Percentiles rank a stretch among this genome's conserved stretches.
These are phyloP conservation scores for Linnemannia hyalina DNA, from an alignment of 192 early-diverging fungal species.

Conservation along the genomic window DNA sequence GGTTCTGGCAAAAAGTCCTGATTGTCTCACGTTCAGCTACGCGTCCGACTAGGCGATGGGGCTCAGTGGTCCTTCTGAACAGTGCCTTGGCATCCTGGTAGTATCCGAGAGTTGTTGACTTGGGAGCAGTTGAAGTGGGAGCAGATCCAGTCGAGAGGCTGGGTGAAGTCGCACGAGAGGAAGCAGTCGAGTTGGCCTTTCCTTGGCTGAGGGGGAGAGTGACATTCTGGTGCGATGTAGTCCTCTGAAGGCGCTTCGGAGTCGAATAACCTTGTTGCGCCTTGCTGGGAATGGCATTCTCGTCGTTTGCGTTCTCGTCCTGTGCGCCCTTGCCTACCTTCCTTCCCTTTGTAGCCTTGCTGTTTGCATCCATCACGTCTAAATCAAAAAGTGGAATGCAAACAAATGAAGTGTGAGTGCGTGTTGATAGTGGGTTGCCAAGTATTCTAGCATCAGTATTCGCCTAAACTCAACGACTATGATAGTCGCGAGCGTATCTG, in stretches of 20 bases:
- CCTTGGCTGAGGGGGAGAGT: not conserved
- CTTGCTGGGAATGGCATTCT: not conserved
- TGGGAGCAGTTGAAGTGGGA: not conserved
- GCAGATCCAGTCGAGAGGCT: not conserved
- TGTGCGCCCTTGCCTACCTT: not conserved
- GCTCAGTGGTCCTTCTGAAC: constrained; percentile 72
- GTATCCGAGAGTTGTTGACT: constrained; percentile 13
- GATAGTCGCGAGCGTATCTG: not conserved
- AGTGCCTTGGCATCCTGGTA: constrained; percentile 73
- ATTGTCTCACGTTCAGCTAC: constrained; percentile 67
- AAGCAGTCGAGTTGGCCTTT: not conserved
- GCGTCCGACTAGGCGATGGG: constrained; percentile 76
- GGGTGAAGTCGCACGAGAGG: not conserved
- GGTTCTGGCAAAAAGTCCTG: constrained; percentile 62
- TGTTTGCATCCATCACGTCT: not conserved
- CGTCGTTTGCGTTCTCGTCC: constrained; percentile 20
- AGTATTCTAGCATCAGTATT: not conserved
- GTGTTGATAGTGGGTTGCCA: not conserved
- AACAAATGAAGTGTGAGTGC: not conserved
- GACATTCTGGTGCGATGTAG: not conserved
- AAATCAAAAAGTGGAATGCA: not conserved
- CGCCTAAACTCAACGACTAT: not conserved
- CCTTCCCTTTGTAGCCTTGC: not conserved
- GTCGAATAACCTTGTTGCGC: constrained; percentile 22
- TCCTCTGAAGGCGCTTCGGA: constrained; percentile 21